Percentiles rank a stretch among this genome's conserved stretches.
phyloP scores from a whole-genome alignment of 805 yeast genomes.

The Vanderwaltozyma verrucispora region DNA sequence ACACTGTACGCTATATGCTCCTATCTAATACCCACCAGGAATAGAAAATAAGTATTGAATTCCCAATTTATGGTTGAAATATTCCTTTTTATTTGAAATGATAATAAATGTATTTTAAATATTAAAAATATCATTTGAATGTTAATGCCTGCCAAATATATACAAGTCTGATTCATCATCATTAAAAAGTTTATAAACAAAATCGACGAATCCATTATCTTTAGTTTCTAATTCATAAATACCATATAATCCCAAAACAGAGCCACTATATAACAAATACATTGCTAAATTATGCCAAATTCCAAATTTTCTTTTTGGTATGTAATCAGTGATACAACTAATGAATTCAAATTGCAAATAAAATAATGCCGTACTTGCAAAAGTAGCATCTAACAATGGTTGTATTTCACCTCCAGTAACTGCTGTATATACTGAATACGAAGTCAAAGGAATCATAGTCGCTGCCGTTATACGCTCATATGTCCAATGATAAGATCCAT shows the following conservation, averaged over 20 bases:
- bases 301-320: conserved; percentile 67
- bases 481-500: conserved; percentile 71
- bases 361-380: conserved; percentile 45
- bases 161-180: conserved; percentile 23
- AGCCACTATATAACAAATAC: conserved; percentile 51
- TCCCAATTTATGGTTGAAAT: no score
- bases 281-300: conserved; percentile 49
- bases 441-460: conserved; percentile 52
- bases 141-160: conserved; percentile 16
- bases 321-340: conserved; percentile 69
- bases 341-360: conserved; percentile 67
- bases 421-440: conserved; percentile 38
- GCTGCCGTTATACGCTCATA: conserved; percentile 52
- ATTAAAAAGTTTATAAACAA: conserved; percentile 32
- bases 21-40: no score
- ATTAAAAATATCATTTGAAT: no score
- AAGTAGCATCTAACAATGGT: conserved; percentile 45
- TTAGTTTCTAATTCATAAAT: conserved; percentile 56
- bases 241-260: conserved; percentile 60
- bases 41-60: no score
- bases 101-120: no score
- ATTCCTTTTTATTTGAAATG: no score
- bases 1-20: no score
- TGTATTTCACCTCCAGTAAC: conserved; percentile 40
- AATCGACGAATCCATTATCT: conserved; percentile 51